Evolutionary conservation across 1,284 basidiomycete genomes (phyloP), one percentile per base, ranked within the genome.

Genomic region (Malassezia furfur): DNA sequence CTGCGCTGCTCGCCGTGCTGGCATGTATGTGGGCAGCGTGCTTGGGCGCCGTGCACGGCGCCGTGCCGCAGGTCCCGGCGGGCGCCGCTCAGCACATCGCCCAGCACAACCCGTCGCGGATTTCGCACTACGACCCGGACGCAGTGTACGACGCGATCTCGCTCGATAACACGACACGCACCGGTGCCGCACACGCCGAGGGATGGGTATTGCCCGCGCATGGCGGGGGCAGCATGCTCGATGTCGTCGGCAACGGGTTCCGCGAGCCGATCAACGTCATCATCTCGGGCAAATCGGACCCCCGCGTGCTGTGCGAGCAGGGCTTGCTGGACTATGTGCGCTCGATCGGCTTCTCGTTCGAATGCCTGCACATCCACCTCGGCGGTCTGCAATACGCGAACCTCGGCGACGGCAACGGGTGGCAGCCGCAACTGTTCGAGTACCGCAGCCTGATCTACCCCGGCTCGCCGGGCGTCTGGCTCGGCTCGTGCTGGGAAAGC

Each of bases 251-350:
- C 85, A 88, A 17, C 84, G 87, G 88, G 8, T 81, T 87, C 51
- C 87, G 88, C 38, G 91, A 96, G 77, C 91, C 91, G 3, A 77
- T 96, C 54, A 96, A 96, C 65, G 80, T 82, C 52, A 88, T 96
- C 69, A 77, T 96, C 31, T 85, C 86, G n/a, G 85, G 81, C 22
- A 79, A 84, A 41, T 93, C 89, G 1, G 87, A 91, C 66, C 63
- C 79, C 1, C 78, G 76, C 3, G 84, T 94, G 1, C 79, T 94
- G 39, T 80, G 82, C 14, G 82, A 86, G 64, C 76, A 78, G 21
- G 90, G 90, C 0, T 77, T 91, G 53, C 79, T 83, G 39, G 91
- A 91, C 71, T 93, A 87, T 75, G 84, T 81, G 68, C 77, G 82
- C 25, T 70, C 67, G 30, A 67, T 83, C n/a, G 80, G 81, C 7